These are phyloP conservation scores for Penicillium steckii DNA, from an alignment of 495 filamentous ascomycete species.

Conservation along the genomic window DNA sequence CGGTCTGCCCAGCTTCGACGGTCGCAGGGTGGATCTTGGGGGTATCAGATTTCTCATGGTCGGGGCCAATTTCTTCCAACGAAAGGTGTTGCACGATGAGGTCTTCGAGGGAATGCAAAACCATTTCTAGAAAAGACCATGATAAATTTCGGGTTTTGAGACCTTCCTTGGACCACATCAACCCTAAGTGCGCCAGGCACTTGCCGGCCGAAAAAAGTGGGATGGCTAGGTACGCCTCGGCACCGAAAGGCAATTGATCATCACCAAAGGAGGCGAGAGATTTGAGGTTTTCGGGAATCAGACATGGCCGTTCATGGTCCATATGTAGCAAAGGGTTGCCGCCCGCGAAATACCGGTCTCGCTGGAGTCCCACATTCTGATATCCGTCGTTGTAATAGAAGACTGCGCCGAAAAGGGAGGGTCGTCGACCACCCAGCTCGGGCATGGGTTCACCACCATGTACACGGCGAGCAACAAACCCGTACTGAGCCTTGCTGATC, in stretches of 20 bases:
- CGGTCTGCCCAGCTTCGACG: constrained; percentile 33
- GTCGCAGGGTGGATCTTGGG: constrained; percentile 22
- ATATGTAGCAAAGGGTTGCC: constrained; percentile 66
- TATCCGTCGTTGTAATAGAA: constrained; percentile 69
- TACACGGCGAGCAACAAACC: constrained; percentile 68
- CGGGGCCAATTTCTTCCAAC: constrained; percentile 7
- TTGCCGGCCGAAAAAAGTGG: constrained; percentile 69
- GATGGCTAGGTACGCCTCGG: constrained; percentile 70
- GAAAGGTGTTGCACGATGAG: constrained; percentile 58
- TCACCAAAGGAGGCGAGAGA: constrained; percentile 60
- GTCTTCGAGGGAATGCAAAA: constrained; percentile 75
- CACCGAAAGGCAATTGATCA: constrained; percentile 57
- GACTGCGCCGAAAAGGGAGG: constrained; percentile 64
- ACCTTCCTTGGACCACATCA: constrained; percentile 70
- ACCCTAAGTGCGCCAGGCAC: constrained; percentile 72
- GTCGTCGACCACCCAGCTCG: constrained; percentile 42
- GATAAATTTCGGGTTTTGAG: constrained; percentile 53
- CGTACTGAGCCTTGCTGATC: constrained; percentile 66
- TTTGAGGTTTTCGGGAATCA: constrained; percentile 63
- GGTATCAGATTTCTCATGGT: constrained; percentile 3
- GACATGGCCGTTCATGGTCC: constrained; percentile 71
- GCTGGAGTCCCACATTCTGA: constrained; percentile 51
- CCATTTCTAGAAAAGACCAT: constrained; percentile 72
- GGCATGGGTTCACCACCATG: constrained; percentile 52
- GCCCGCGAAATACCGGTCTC: constrained; percentile 64